Conservation (phyloP, 257 asterid species). For the Nicotiana tomentosiformis region DNA sequence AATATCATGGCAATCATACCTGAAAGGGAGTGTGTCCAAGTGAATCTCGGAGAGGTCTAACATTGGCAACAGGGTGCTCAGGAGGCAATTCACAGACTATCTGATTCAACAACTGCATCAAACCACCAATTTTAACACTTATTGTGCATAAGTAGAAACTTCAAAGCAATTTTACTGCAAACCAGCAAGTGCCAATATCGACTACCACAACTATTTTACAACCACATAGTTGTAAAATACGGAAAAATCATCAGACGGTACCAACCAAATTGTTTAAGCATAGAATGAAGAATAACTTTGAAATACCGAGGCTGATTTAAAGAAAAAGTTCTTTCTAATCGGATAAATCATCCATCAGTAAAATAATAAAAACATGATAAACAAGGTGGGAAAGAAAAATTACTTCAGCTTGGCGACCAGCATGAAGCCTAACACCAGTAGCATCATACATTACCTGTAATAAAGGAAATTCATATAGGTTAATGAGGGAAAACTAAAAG, state of each 20-base stretch:
- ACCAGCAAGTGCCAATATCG: not conserved
- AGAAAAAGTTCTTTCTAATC: not conserved
- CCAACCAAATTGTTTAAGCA: not conserved
- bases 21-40: constrained; percentile 97
- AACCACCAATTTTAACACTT: not conserved
- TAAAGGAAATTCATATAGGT: constrained; percentile 21
- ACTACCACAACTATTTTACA: not conserved
- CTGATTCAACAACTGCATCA: constrained; percentile 77
- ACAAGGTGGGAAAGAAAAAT: constrained; percentile 18
- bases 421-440: constrained; percentile 91
- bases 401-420: constrained; percentile 99
- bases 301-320: not conserved
- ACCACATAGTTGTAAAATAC: not conserved
- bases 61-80: constrained; percentile 96
- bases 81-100: constrained; percentile 98
- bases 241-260: not conserved
- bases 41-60: constrained; percentile 89
- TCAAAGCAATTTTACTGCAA: not conserved
- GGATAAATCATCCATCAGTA: not conserved
- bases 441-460: constrained; percentile 97
- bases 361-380: not conserved
- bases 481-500: not conserved
- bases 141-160: not conserved
- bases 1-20: constrained; percentile 30
- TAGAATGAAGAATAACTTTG: not conserved